Evolutionary conservation across 352 stramenopile species (phyloP), one percentile per base, ranked within the genome.

Genomic region (Phytophthora boehmeriae): DNA sequence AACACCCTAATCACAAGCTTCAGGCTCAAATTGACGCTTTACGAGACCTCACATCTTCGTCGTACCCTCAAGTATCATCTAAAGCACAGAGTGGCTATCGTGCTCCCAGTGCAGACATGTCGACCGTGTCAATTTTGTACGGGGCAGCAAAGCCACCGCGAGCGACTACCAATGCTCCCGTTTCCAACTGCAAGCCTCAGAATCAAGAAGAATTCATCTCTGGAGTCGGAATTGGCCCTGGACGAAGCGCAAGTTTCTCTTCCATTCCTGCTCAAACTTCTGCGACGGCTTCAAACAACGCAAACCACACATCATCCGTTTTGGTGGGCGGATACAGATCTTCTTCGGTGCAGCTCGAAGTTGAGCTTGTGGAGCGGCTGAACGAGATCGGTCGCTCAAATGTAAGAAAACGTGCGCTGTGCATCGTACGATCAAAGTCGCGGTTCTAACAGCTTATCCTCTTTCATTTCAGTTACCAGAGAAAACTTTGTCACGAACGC

Each of bases 311-410:
- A 39, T 13, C 54, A 16, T 57, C 54, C 30, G 45, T 70, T 47
- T 38, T 76, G 2, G 54, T 76, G 27, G 62, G 70, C 16, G 70
- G 73, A 16, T 89, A 75, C 72, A 86, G 80, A 46, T 79, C 78
- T 8, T 73, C 39, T 11, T 73, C 63, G 1, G 67, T 86, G 11
- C 70, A 86, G 28, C 69, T 92, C 1, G 83, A 92, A 60, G 69
- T 89, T 17, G 79, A 91, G 46, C 58, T 92, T 20, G 71, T 75
- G 6, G 78, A 89, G 48, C 73, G 78, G 0, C 57, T 92, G 20
- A 83, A 88, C 47, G 80, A 88, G 35, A 86, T 92, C 44, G 80
- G 88, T 11, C 68, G 77, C 10, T 86, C 75, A 43, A 87, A 86
- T 41, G 82, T 89, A 53, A 16, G 62, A 44, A 38, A 35, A 20